These are phyloP conservation scores for Sporodiniella umbellata DNA, from an alignment of 371 early-diverging fungal species.

Conservation along the genomic window DNA sequence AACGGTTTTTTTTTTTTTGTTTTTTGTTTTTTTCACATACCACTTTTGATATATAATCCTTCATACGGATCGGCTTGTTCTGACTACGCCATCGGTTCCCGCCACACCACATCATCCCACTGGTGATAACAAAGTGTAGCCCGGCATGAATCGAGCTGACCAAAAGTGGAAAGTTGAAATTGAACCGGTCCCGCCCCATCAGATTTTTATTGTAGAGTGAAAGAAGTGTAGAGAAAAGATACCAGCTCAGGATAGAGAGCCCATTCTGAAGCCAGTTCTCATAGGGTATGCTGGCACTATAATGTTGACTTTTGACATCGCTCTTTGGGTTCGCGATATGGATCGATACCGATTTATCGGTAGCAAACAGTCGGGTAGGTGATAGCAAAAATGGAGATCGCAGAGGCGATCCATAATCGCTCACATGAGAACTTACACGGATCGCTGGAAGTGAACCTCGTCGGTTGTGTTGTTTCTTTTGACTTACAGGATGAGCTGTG, in stretches of 20 bases:
- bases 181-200: constrained; percentile 65
- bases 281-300: constrained; percentile 2
- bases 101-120: constrained; percentile 41
- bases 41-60: constrained; percentile 50
- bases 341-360: constrained; percentile 24
- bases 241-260: constrained; percentile 48
- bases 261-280: constrained; percentile 24
- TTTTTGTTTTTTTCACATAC: constrained; percentile 19
- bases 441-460: constrained; percentile 23
- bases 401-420: constrained; percentile 3
- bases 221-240: constrained; percentile 69
- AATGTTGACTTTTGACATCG: constrained; percentile 13
- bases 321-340: constrained; percentile 23
- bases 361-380: constrained; percentile 6
- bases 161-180: constrained; percentile 79
- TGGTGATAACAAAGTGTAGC: constrained; percentile 58
- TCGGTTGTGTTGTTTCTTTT: constrained; percentile 14
- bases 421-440: constrained; percentile 3
- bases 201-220: constrained; percentile 79
- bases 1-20: background rate
- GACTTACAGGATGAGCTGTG: constrained; percentile 18
- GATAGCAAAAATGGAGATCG: constrained; percentile 6
- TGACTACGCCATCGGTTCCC: constrained; percentile 22
- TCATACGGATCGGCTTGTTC: constrained; percentile 19
- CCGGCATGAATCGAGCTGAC: constrained; percentile 67